Evolutionary conservation across 148 eudicot genomes (phyloP).

Genomic region (Drosera capensis): DNA sequence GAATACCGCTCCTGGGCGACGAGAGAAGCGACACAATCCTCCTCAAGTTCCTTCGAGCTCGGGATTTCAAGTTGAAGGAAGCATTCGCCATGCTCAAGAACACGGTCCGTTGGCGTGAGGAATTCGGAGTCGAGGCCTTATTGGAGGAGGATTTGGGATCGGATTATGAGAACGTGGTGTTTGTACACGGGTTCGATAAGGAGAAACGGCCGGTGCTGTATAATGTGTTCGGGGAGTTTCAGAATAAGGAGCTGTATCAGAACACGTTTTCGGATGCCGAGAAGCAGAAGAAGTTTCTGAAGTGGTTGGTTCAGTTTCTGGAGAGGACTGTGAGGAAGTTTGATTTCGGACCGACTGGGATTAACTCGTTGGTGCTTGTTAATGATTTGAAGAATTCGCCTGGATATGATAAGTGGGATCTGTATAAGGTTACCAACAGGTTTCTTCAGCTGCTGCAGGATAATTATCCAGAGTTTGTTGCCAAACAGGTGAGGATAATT

Average conservation of each 20-base stretch:
- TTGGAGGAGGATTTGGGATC: slow-evolving; percentile 28
- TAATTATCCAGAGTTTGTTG: slow-evolving; percentile 66
- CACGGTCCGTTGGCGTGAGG: slow-evolving; percentile 47
- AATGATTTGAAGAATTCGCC: slow-evolving; percentile 60
- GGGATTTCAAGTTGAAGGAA: slow-evolving; percentile 55
- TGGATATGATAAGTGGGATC: slow-evolving; percentile 45
- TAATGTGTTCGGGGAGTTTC: slow-evolving; percentile 54
- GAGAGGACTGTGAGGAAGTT: slow-evolving; percentile 49
- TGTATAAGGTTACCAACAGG: slow-evolving; percentile 41
- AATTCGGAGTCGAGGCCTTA: slow-evolving; percentile 34
- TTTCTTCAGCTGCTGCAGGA: slow-evolving; percentile 50
- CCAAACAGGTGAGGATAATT: slow-evolving; percentile 47
- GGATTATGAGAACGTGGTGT: slow-evolving; percentile 53
- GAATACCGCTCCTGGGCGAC: slow-evolving; percentile 30
- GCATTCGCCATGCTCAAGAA: slow-evolving; percentile 46
- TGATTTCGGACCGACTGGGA: slow-evolving; percentile 55
- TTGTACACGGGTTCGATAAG: slow-evolving; percentile 43
- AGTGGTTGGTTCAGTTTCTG: slow-evolving; percentile 43
- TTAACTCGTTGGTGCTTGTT: slow-evolving; percentile 40
- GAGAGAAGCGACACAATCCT: slow-evolving; percentile 37
- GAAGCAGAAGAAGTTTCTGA: slow-evolving; percentile 40
- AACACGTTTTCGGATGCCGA: slow-evolving; percentile 55
- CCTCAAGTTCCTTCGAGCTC: slow-evolving; percentile 52
- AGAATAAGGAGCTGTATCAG: slow-evolving; percentile 51
- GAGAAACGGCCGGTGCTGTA: slow-evolving; percentile 40